Percentiles rank a stretch among this genome's conserved stretches.
These are phyloP conservation scores for Zygosaccharomyces pseudobailii DNA, from an alignment of 1,139 yeast genomes.

Conservation along the genomic window DNA sequence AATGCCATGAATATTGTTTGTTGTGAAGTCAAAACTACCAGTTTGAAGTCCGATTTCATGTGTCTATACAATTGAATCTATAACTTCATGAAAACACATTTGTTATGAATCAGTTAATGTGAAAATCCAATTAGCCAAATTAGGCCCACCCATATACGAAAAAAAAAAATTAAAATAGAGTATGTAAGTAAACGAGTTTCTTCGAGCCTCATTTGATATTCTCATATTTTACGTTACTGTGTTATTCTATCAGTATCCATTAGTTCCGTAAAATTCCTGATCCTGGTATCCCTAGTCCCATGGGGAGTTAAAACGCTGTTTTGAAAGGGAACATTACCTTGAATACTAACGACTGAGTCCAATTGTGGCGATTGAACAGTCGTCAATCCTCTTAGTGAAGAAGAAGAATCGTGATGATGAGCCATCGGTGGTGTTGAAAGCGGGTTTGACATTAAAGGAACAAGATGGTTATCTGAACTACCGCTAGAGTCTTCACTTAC, in stretches of 20 bases:
- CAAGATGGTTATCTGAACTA: constrained; percentile 4
- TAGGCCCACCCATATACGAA: neutral
- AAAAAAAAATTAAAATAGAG: neutral
- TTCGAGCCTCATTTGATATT: neutral
- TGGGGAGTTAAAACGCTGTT: constrained; percentile 30
- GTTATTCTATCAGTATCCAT: constrained; percentile 33
- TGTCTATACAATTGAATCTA: constrained; percentile 2
- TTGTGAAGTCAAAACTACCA: neutral
- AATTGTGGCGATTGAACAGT: constrained; percentile 27
- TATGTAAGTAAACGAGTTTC: neutral
- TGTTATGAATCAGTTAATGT: constrained; percentile 1
- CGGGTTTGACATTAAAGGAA: constrained; percentile 4
- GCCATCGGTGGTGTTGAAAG: constrained; percentile 20
- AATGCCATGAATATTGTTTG: constrained; percentile 1
- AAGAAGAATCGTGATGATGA: constrained; percentile 17
- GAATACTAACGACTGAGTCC: constrained; percentile 29
- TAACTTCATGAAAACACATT: constrained; percentile 1
- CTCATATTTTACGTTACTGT: constrained; percentile 16
- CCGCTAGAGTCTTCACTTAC: constrained; percentile 2
- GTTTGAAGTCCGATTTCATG: neutral
- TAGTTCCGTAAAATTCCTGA: constrained; percentile 24
- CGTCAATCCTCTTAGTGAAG: constrained; percentile 15
- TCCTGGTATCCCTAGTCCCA: constrained; percentile 25
- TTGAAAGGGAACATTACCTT: constrained; percentile 30
- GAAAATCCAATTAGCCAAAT: neutral